Evolutionary conservation across 192 early-diverging fungal species (phyloP).

Genomic region (Coemansia aciculifera): DNA sequence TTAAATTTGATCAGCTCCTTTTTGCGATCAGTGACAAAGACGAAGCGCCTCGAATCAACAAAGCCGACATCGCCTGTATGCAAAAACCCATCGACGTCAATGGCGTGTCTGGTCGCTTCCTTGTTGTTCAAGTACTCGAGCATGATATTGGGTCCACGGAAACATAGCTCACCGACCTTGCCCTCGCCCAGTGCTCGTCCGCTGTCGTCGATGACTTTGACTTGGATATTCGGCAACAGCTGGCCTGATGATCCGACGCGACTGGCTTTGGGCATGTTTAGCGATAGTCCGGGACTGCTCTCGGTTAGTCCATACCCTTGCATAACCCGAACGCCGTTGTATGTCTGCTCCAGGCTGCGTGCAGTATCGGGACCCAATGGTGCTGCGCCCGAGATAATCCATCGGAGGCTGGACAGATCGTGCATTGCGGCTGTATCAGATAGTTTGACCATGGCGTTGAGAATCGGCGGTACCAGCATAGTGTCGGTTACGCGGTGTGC

Average conservation of each 20-base stretch:
- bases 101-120: slow-evolving; percentile 65
- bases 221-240: slow-evolving; percentile 71
- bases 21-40: slow-evolving; percentile 70
- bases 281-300: slow-evolving; percentile 34
- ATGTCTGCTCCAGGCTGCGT: slow-evolving; percentile 49
- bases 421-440: slow-evolving; percentile 66
- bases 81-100: slow-evolving; percentile 73
- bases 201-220: slow-evolving; percentile 75
- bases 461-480: slow-evolving; percentile 66
- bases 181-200: slow-evolving; percentile 57
- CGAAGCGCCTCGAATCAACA: slow-evolving; percentile 63
- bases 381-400: slow-evolving; percentile 77
- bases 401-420: slow-evolving; percentile 65
- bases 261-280: slow-evolving; percentile 35
- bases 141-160: slow-evolving; percentile 87
- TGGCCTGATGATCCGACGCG: slow-evolving; percentile 63
- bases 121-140: slow-evolving; percentile 78
- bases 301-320: slow-evolving; percentile 73
- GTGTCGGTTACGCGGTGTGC: slow-evolving; percentile 65
- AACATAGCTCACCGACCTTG: slow-evolving; percentile 87
- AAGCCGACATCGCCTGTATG: slow-evolving; percentile 83
- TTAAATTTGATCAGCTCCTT: slow-evolving; percentile 95
- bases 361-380: slow-evolving; percentile 68
- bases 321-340: slow-evolving; percentile 32
- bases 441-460: slow-evolving; percentile 69